Conservation (phyloP, 2,329 filamentous ascomycete genomes). For the Fusarium transvaalense region DNA sequence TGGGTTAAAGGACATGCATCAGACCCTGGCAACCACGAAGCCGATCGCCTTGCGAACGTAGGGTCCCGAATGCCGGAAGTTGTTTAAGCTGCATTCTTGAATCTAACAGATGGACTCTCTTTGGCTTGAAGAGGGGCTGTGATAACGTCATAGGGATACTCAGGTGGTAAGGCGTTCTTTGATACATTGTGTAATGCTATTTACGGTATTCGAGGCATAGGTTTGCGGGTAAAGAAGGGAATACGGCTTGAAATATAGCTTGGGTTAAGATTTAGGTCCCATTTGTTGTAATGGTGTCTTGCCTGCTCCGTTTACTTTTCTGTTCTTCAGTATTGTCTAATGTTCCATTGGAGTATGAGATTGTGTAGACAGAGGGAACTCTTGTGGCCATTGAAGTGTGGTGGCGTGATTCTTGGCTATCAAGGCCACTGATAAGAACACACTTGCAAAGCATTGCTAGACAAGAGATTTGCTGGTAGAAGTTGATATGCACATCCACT, state of each 20-base stretch:
- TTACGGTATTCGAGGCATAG: neutral
- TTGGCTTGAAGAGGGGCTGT: neutral
- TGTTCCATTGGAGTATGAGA: conserved; percentile 2
- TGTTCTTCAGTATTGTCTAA: conserved; percentile 14
- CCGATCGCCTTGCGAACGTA: conserved; percentile 79
- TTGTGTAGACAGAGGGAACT: conserved; percentile 5
- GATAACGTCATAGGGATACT: neutral
- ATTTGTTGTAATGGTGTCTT: conserved; percentile 5
- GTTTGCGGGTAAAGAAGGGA: neutral
- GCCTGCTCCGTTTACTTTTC: conserved; percentile 1
- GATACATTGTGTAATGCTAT: neutral
- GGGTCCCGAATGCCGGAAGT: conserved; percentile 51
- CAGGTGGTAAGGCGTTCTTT: neutral
- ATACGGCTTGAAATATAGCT: neutral
- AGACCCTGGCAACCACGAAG: conserved; percentile 80
- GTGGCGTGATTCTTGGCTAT: neutral
- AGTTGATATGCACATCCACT: neutral
- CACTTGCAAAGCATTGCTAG: neutral
- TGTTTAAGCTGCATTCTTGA: neutral
- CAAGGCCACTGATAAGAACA: neutral
- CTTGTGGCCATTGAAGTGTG: neutral
- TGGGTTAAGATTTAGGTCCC: neutral
- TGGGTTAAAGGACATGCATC: conserved; percentile 92
- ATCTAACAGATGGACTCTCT: neutral
- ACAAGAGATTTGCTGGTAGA: neutral